Base-by-base conservation (phyloP, 371 early-diverging fungal genomes). In the Rhizopus microsporus region DNA sequence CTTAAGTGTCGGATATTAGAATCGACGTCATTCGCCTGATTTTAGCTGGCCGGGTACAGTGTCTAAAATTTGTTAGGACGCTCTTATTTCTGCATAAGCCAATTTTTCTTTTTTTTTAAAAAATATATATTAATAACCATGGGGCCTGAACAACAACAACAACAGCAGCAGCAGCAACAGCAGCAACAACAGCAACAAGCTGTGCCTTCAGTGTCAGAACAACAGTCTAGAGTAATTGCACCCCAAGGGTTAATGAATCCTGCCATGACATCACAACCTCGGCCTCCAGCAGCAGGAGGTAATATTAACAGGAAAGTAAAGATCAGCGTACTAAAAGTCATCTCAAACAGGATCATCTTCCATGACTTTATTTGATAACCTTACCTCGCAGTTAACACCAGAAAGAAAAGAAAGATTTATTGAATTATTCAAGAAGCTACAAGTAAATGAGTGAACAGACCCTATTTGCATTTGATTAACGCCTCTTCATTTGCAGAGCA, bases 351-450 rank as follows among this genome's bases (percentile, higher is more conserved):
- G 29, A 38, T 29, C 65, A 17, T 52, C 63, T 0, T 56, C 65
- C 1, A 68, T 62, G 53, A 77, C 77, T 16, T 52, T 77, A 13
- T 44, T 77, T 7, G 77, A 77, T 17, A 69, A 66, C 48, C 54
- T 77, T 30, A 77, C 70, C 7, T 55, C 71, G 13, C 68, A 72
- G 51, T 37, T 77, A 44, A 62, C 74, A 6, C 69, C 69, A 13
- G 77, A 77, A 30, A 57, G 73, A 30, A 68, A 65, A 63, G 69
- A 67, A 29, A 59, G 60, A 57, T 77, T 77, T 30, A 66, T 71
- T 47, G 68, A 62, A 13, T 39, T 77, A 10, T 77, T 77, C 48
- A 56, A 63, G 47, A 49, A 77, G 44, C 43, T 77, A 40, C 77
- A 77, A 60, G 77, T 71, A 63, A 40, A 15, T 37, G 39, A 47